Evolutionary conservation across 495 filamentous ascomycete genomes (phyloP), one percentile per base, ranked within the genome.

Genomic region (Trypethelium eluteriae): DNA sequence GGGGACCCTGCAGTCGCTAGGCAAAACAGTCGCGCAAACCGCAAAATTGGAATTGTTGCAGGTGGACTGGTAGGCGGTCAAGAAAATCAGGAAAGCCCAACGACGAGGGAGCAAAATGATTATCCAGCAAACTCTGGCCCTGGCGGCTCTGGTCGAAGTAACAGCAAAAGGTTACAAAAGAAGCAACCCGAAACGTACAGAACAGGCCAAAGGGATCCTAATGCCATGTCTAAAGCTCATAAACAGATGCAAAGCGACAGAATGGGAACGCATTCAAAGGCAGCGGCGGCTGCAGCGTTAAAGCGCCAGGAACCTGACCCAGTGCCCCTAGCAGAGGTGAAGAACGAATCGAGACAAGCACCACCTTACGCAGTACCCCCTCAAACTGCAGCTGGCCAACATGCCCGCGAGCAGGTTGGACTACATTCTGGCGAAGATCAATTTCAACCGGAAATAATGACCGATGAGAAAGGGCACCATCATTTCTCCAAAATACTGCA

Each of bases 241-340:
- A 69, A 70, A 64, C 67, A 69, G 44, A 66, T 74, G 63, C 72
- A 73, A 41, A 69, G 70, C 38, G 46, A 73, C 14, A 72, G 73
- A 38, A 64, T 70, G 63, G 71, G 67, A 11, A 66, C 66, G 9
- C 39, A 57, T 50, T 32, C 63, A 10, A 67, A 63, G 11, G 25
- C 68, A 11, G 64, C 64, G 9, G 49, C 63, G 2, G 14, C 56
- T 46, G 50, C 56, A 14, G 66, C 68, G 2, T 14, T 32, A 11
- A 47, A 18, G 10, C 14, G 63, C 63, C 67, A 69, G 53, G 67
- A 70, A 25, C 61, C 67, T 9, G 73, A 74, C 63, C 63, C 65
- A 16, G 32, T 74, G 12, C 66, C 73, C 16, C 56, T 16, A 14
- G 68, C 65, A 38, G 57, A 56, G 16, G 73, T 75, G 14, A 65